phyloP scores from a whole-genome alignment of 2,329 filamentous ascomycete genomes.

The Fusarium chlamydosporum region DNA sequence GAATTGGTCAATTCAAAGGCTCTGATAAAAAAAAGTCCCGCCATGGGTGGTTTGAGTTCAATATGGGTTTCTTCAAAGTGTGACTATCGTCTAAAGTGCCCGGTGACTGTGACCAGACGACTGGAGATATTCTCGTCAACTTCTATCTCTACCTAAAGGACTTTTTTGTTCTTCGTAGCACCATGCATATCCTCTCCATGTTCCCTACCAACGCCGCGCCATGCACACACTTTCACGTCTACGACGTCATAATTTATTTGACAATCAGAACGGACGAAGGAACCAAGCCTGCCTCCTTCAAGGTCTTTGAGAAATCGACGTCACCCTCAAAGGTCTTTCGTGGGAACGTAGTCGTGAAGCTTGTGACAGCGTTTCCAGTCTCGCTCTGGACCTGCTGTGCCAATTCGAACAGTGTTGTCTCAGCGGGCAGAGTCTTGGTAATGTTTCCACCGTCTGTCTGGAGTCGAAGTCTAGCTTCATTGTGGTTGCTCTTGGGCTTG shows the following conservation, averaged over 20 bases:
- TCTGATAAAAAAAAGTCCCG: constrained; percentile 57
- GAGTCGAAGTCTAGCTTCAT: constrained; percentile 83
- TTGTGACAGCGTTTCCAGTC: constrained; percentile 76
- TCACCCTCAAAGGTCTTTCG: constrained; percentile 80
- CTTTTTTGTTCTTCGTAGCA: constrained; percentile 18
- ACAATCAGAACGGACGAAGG: constrained; percentile 93
- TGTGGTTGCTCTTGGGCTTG: constrained; percentile 79
- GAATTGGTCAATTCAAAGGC: constrained; percentile 58
- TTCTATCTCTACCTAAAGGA: constrained; percentile 34
- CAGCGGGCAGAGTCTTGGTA: constrained; percentile 88
- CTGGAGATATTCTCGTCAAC: constrained; percentile 5
- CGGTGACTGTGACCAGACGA: constrained; percentile 6
- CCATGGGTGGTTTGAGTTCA: constrained; percentile 53
- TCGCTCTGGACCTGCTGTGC: constrained; percentile 81
- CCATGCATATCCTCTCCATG: not conserved
- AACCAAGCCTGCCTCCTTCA: constrained; percentile 91
- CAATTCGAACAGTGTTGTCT: constrained; percentile 94
- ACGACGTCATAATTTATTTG: constrained; percentile 57
- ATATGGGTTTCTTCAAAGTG: constrained; percentile 27
- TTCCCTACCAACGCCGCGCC: constrained; percentile 42
- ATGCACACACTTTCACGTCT: constrained; percentile 35
- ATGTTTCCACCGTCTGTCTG: constrained; percentile 82
- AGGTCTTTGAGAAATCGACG: constrained; percentile 86
- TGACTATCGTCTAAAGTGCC: constrained; percentile 29
- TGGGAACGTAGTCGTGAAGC: constrained; percentile 89